phyloP scores from a whole-genome alignment of 129 eudicot genomes.

The Flaveria trinervia region DNA sequence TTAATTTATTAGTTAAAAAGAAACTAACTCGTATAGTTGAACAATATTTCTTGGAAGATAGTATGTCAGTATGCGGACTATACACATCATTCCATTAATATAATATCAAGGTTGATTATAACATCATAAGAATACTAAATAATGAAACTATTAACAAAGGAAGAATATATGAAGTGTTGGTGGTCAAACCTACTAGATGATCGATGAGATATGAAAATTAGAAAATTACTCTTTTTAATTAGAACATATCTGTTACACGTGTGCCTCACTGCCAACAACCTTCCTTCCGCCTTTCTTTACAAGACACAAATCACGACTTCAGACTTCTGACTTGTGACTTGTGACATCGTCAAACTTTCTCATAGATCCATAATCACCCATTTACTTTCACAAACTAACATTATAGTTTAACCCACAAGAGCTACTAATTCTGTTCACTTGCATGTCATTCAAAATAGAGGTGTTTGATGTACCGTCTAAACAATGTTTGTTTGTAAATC shows the following conservation, averaged over 20 bases:
- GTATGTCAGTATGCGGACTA: no score
- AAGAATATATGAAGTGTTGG: not conserved
- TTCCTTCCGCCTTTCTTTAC: slow-evolving; percentile 11
- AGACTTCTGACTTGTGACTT: not conserved
- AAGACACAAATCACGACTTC: slow-evolving; percentile 6
- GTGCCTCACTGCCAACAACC: not conserved
- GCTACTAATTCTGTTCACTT: no score
- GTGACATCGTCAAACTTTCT: slow-evolving; percentile 5
- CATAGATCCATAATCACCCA: not conserved
- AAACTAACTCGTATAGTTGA: not conserved
- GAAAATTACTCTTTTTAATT: not conserved
- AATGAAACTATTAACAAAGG: not conserved
- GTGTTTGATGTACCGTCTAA: no score
- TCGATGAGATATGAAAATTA: not conserved
- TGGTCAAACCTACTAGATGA: slow-evolving; percentile 29
- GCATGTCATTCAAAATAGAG: not conserved
- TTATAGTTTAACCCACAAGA: not conserved
- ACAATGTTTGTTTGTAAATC: not conserved
- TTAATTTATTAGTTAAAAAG: no score
- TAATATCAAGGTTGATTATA: not conserved
- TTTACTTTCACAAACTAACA: not conserved
- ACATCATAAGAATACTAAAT: not conserved
- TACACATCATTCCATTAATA: not conserved
- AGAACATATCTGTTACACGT: slow-evolving; percentile 12
- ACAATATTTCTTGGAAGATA: not conserved